Evolutionary conservation across 108 stramenopile genomes (phyloP).

Genomic region (Mayamaea pseudoterrestris): DNA sequence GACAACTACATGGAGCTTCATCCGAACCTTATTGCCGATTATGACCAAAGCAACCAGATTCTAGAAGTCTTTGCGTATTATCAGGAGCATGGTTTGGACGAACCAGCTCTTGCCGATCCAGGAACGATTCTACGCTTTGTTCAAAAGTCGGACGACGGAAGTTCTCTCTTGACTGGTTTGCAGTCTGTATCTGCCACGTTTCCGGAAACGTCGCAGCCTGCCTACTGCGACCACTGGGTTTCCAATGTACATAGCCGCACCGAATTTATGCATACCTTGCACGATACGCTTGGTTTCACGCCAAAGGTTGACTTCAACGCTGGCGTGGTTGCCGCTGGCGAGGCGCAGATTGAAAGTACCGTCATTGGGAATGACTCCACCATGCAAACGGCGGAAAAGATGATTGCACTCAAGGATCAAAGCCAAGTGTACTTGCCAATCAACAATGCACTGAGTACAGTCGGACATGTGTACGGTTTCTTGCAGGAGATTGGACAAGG

Average conservation of each 20-base stretch:
- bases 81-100: conserved; percentile 5
- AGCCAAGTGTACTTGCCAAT: conserved; percentile 84
- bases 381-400: conserved; percentile 27
- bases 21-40: conserved; percentile 37
- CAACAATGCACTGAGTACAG: conserved; percentile 78
- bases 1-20: conserved; percentile 39
- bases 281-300: conserved; percentile 67
- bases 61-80: conserved; percentile 83
- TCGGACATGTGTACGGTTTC: conserved; percentile 86
- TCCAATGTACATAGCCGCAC: conserved; percentile 53
- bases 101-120: conserved; percentile 27
- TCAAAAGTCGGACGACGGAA: conserved; percentile 9
- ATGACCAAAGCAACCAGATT: conserved; percentile 20
- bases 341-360: conserved; percentile 83
- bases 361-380: conserved; percentile 67
- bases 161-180: conserved; percentile 52
- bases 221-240: conserved; percentile 86
- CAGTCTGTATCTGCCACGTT: conserved; percentile 43
- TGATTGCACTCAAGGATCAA: conserved; percentile 51
- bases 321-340: conserved; percentile 83
- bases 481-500: conserved; percentile 80
- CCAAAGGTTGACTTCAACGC: conserved; percentile 85
- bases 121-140: conserved; percentile 76
- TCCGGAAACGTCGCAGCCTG: conserved; percentile 30
- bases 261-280: conserved; percentile 65